These are phyloP conservation scores for Pseudocercospora fuligena DNA, from an alignment of 2,329 filamentous ascomycete species.

Conservation along the genomic window DNA sequence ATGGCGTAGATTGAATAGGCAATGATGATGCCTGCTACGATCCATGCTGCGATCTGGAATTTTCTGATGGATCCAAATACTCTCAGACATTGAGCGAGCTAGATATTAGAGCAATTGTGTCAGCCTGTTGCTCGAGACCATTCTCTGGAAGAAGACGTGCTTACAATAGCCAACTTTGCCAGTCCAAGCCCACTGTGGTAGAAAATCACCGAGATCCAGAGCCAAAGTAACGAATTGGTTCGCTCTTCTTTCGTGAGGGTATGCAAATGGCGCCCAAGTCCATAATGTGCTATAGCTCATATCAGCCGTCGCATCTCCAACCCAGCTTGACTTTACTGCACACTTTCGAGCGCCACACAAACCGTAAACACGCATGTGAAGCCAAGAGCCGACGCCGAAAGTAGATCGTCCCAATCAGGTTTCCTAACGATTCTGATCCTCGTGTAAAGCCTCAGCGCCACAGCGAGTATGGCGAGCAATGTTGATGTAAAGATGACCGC, in stretches of 20 bases:
- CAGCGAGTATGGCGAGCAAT: constrained; percentile 4
- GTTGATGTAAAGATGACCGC: constrained; percentile 6
- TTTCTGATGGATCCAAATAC: constrained; percentile 7
- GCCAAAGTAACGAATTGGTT: not conserved
- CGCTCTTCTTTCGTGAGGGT: not conserved
- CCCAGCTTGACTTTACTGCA: not conserved
- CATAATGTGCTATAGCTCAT: not conserved
- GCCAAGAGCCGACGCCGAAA: not conserved
- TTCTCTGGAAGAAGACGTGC: not conserved
- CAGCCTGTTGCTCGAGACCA: not conserved
- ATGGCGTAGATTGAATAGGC: not conserved
- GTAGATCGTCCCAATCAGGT: constrained; percentile 1
- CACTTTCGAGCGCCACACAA: not conserved
- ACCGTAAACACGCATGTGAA: constrained; percentile 6
- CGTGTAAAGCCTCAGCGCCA: constrained; percentile 11
- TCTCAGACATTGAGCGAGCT: constrained; percentile 9
- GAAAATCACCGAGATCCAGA: constrained; percentile 5
- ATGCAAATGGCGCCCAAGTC: not conserved
- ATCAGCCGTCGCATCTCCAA: too few relatives aligned
- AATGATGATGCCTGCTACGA: not conserved
- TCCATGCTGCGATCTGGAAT: constrained; percentile 6
- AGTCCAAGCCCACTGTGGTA: constrained; percentile 6
- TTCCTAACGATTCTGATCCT: constrained; percentile 1
- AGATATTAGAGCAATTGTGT: not conserved
- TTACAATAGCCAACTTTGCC: constrained; percentile 10